A percentile compares a stretch with the other conserved stretches of the same genome.
phyloP scores from a whole-genome alignment of 208 protist genomes.

The Leishmania amazonensis region DNA sequence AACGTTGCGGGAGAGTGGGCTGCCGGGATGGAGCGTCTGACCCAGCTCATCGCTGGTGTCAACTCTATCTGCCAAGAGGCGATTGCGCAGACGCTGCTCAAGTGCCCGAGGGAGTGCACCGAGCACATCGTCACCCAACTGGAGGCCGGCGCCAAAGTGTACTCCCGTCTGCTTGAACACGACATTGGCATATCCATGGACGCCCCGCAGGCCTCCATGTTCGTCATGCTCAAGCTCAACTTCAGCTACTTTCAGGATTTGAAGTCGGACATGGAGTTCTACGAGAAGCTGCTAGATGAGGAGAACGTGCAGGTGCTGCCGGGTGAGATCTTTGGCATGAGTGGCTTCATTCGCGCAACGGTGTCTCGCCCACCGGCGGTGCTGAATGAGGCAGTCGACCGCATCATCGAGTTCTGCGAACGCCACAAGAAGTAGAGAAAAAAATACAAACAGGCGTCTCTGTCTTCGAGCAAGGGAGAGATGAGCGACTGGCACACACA shows the following conservation, averaged over 20 bases:
- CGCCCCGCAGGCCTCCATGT: constrained; percentile 88
- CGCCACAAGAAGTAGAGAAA: constrained; percentile 40
- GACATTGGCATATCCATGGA: constrained; percentile 56
- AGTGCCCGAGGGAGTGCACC: constrained; percentile 58
- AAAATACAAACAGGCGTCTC: background rate
- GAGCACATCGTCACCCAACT: constrained; percentile 52
- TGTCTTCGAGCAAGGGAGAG: background rate
- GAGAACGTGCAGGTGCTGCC: constrained; percentile 91
- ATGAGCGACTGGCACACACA: background rate
- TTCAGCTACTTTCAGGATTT: constrained; percentile 70
- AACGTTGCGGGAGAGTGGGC: constrained; percentile 35
- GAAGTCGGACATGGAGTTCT: constrained; percentile 81
- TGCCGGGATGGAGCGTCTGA: constrained; percentile 52
- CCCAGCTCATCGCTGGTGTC: constrained; percentile 85
- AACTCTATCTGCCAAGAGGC: constrained; percentile 91
- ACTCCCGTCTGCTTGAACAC: constrained; percentile 43
- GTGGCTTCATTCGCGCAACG: constrained; percentile 79
- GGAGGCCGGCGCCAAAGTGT: constrained; percentile 42
- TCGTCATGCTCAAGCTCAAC: constrained; percentile 89
- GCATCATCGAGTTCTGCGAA: constrained; percentile 81
- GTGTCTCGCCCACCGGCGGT: constrained; percentile 71
- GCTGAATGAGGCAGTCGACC: constrained; percentile 73
- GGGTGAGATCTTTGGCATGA: constrained; percentile 83
- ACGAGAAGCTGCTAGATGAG: constrained; percentile 78
- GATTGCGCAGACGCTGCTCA: constrained; percentile 75